phyloP scores from a whole-genome alignment of 1,284 basidiomycete genomes.

The Marasmius sp. region DNA sequence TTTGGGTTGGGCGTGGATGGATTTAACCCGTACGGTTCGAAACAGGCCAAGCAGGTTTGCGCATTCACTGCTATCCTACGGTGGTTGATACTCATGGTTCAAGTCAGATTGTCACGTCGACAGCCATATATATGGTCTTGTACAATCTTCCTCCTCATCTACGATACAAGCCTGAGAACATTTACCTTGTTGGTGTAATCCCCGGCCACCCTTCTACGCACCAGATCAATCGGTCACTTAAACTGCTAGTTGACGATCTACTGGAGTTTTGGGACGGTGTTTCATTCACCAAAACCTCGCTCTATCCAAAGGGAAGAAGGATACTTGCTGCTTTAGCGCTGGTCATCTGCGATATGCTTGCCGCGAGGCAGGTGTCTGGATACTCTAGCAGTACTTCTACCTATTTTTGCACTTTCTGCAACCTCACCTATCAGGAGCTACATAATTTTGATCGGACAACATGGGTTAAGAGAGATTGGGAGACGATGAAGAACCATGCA shows the following conservation, averaged over 20 bases:
- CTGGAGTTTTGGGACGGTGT: not conserved
- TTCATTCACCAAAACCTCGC: not conserved
- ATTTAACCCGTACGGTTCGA: constrained; percentile 9
- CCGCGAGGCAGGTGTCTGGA: constrained; percentile 29
- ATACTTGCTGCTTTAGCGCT: constrained; percentile 19
- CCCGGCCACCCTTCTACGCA: constrained; percentile 24
- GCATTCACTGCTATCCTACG: not conserved
- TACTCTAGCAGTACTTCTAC: constrained; percentile 17
- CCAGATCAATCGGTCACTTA: constrained; percentile 26
- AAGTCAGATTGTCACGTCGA: constrained; percentile 9
- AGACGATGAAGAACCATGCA: not conserved
- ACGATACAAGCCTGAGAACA: constrained; percentile 27
- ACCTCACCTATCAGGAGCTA: not conserved
- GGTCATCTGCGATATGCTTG: constrained; percentile 33
- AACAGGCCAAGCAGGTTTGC: constrained; percentile 6
- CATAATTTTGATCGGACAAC: not conserved
- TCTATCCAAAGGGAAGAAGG: not conserved
- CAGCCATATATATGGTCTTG: constrained; percentile 21
- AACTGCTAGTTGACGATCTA: constrained; percentile 9
- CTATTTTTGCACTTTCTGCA: constrained; percentile 26
- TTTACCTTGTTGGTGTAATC: constrained; percentile 29
- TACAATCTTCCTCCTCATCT: constrained; percentile 28
- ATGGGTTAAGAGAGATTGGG: not conserved
- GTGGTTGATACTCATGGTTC: not conserved
- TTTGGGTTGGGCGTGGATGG: constrained; percentile 13